Conservation (phyloP, 768 basidiomycete species). For the Mycena epipterygia region DNA sequence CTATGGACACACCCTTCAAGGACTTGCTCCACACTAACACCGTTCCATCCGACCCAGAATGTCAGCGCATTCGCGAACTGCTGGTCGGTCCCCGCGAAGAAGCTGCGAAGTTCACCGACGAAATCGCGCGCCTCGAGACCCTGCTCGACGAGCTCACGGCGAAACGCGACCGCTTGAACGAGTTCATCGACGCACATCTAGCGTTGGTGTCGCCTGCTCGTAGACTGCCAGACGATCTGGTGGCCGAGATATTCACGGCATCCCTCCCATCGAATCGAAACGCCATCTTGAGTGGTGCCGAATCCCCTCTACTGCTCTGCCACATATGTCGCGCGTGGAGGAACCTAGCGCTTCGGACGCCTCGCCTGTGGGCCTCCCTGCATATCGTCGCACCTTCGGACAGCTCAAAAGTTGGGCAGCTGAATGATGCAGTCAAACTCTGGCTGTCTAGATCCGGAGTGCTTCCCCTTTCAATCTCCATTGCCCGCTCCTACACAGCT, state of each 20-base stretch:
- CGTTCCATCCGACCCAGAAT: conserved; percentile 3
- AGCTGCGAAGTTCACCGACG: background rate
- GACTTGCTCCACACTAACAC: conserved; percentile 11
- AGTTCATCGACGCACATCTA: conserved; percentile 1
- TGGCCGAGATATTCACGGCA: conserved; percentile 2
- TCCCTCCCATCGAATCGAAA: background rate
- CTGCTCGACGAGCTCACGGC: background rate
- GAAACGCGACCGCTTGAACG: conserved; percentile 3
- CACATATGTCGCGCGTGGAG: no score
- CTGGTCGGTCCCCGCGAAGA: background rate
- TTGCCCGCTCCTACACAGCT: background rate
- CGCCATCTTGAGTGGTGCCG: background rate
- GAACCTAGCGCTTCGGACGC: no score
- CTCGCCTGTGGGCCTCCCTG: conserved; percentile 6
- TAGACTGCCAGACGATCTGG: conserved; percentile 8
- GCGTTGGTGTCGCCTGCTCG: conserved; percentile 16
- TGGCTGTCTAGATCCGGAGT: conserved; percentile 11
- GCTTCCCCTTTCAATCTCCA: conserved; percentile 11
- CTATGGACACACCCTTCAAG: conserved; percentile 13
- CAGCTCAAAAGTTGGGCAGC: no score
- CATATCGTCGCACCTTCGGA: conserved; percentile 6
- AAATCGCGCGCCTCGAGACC: background rate
- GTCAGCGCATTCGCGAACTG: conserved; percentile 6
- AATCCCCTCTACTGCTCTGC: no score
- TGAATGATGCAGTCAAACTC: background rate